Conservation (phyloP, 768 basidiomycete species). For the Tricholoma sp. region DNA sequence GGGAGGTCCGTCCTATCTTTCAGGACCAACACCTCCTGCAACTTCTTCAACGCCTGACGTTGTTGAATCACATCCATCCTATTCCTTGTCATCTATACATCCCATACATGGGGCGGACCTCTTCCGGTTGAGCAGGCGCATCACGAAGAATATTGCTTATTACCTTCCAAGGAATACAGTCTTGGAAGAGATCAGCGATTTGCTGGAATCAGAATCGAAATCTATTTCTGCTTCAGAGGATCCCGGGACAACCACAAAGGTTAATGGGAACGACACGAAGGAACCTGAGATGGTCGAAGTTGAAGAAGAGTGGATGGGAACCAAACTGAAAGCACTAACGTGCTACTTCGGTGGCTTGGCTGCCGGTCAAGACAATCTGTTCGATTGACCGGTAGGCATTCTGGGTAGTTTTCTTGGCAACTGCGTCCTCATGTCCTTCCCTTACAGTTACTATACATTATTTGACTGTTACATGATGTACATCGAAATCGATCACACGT, state of each 20-base stretch:
- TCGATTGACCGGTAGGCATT: conserved; percentile 12
- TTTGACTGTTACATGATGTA: too few species aligned
- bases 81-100: conserved; percentile 63
- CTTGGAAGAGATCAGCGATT: conserved; percentile 62
- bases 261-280: conserved; percentile 6
- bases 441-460: background rate
- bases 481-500: too few species aligned
- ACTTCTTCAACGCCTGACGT: conserved; percentile 2
- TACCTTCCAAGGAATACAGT: conserved; percentile 82
- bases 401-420: background rate
- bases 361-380: conserved; percentile 60
- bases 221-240: background rate
- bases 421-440: background rate
- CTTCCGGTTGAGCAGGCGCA: conserved; percentile 62
- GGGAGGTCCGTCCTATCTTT: conserved; percentile 80
- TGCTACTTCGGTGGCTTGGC: conserved; percentile 90
- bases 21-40: conserved; percentile 22
- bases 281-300: conserved; percentile 68
- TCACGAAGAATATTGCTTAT: conserved; percentile 83
- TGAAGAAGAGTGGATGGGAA: conserved; percentile 96
- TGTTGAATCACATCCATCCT: conserved; percentile 43
- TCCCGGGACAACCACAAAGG: background rate
- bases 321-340: conserved; percentile 88
- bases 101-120: conserved; percentile 84
- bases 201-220: conserved; percentile 13